Percentiles rank a stretch among this genome's conserved stretches.
phyloP scores from a whole-genome alignment of 2,329 filamentous ascomycete genomes.

The Aspergillus sp. region DNA sequence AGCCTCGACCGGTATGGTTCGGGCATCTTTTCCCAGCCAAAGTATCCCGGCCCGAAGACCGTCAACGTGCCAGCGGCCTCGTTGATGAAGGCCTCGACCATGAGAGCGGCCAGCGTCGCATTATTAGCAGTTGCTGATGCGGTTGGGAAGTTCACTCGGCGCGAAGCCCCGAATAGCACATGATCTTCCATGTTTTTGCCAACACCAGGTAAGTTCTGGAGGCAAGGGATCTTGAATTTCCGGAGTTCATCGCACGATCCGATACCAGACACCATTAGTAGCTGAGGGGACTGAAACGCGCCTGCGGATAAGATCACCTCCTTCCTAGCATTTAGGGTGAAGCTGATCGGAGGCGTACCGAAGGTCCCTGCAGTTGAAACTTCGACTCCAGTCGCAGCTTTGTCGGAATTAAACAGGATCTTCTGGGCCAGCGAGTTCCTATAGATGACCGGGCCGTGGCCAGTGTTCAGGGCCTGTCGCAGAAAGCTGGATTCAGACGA shows the following conservation, averaged over 20 bases:
- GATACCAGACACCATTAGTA: slow-evolving; percentile 17
- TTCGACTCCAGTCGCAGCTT: slow-evolving; percentile 22
- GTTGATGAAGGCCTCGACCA: slow-evolving; percentile 21
- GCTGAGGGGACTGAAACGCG: slow-evolving; percentile 11
- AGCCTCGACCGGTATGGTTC: slow-evolving; percentile 17
- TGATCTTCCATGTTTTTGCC: slow-evolving; percentile 47
- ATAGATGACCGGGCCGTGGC: slow-evolving; percentile 29
- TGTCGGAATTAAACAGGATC: slow-evolving; percentile 32
- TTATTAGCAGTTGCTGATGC: slow-evolving; percentile 21
- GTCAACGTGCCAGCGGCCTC: slow-evolving; percentile 23
- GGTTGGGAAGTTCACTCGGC: slow-evolving; percentile 35
- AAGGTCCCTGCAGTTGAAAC: slow-evolving; percentile 15
- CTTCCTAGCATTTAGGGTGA: slow-evolving; percentile 15
- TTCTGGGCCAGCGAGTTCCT: slow-evolving; percentile 31
- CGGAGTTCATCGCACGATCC: slow-evolving; percentile 18
- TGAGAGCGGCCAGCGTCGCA: slow-evolving; percentile 16
- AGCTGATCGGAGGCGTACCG: slow-evolving; percentile 11
- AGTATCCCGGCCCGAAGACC: slow-evolving; percentile 22
- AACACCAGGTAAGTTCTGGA: slow-evolving; percentile 20
- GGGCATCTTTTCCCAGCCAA: slow-evolving; percentile 30
- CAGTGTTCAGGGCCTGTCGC: slow-evolving; percentile 20
- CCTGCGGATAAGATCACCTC: slow-evolving; percentile 16
- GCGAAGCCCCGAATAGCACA: slow-evolving; percentile 29
- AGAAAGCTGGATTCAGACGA: slow-evolving; percentile 21
- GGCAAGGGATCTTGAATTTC: slow-evolving; percentile 12